Conservation (phyloP, 2,329 filamentous ascomycete genomes). For the Fusarium irregulare region DNA sequence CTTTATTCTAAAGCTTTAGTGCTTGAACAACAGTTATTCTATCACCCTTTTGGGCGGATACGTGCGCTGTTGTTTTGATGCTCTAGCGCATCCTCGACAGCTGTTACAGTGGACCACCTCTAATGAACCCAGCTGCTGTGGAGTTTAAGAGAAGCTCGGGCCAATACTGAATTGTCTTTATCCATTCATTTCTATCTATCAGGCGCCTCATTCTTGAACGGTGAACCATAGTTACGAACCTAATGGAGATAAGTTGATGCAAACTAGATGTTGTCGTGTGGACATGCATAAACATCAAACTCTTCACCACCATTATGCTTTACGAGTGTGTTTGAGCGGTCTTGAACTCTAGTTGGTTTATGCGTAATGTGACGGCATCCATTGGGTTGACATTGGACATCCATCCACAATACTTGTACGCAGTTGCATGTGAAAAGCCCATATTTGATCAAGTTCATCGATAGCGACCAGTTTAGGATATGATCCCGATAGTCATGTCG, state of each 20-base stretch:
- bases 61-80: slow-evolving; percentile 37
- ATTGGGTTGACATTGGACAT: background rate
- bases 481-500: background rate
- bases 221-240: background rate
- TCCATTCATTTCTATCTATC: slow-evolving; percentile 17
- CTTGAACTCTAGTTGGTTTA: background rate
- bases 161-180: slow-evolving; percentile 12
- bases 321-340: background rate
- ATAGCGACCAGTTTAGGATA: background rate
- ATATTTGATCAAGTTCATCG: background rate
- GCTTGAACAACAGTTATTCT: background rate
- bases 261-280: background rate
- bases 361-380: background rate
- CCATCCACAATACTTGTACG: background rate
- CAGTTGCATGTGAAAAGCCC: slow-evolving; percentile 5
- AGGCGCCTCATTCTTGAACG: slow-evolving; percentile 26
- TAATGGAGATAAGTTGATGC: slow-evolving; percentile 3
- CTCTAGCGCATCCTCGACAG: slow-evolving; percentile 19
- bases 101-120: slow-evolving; percentile 28
- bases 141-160: slow-evolving; percentile 19
- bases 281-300: background rate
- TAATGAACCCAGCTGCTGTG: slow-evolving; percentile 17
- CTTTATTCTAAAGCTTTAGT: background rate
- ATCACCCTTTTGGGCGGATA: slow-evolving; percentile 7
- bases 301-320: background rate